Conservation (phyloP, 2,329 filamentous ascomycete species). For the Colletotrichum costaricense region DNA sequence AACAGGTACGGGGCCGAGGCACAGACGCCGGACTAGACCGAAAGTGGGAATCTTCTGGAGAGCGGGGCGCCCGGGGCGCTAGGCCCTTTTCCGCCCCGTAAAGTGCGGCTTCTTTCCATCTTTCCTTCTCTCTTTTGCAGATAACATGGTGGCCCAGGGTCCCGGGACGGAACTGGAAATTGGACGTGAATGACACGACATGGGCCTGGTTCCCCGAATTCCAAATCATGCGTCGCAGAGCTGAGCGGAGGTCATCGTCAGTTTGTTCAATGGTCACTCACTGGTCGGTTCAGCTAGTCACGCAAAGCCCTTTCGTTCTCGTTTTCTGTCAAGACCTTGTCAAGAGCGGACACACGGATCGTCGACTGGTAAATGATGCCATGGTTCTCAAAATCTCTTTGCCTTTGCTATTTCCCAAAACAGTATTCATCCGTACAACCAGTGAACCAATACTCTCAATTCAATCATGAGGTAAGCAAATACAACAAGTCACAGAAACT, state of each 20-base stretch:
- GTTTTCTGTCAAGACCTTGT: not conserved
- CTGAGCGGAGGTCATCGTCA: not conserved
- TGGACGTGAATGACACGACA: not conserved
- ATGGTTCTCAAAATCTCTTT: not conserved
- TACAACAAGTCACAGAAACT: not conserved
- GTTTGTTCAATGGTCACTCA: too few relatives aligned
- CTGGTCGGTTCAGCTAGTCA: too few relatives aligned
- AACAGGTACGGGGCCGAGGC: conserved; percentile 20
- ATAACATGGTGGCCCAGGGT: not conserved
- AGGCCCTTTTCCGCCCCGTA: not conserved
- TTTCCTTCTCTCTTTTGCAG: not conserved
- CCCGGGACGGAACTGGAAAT: not conserved
- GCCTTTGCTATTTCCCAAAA: not conserved
- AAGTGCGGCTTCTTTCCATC: not conserved
- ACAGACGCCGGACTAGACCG: conserved; percentile 14
- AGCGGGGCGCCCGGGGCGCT: not conserved
- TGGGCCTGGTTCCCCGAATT: not conserved
- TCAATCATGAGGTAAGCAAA: too few relatives aligned
- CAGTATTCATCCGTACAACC: not conserved
- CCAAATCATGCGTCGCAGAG: conserved; percentile 22
- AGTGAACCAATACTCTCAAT: too few relatives aligned
- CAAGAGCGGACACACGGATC: not conserved
- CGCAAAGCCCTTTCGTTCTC: not conserved
- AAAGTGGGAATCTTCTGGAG: conserved; percentile 20
- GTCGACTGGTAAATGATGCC: not conserved